These are phyloP conservation scores for Rhizophagus sp. DNA, from an alignment of 192 early-diverging fungal genomes.

Conservation along the genomic window DNA sequence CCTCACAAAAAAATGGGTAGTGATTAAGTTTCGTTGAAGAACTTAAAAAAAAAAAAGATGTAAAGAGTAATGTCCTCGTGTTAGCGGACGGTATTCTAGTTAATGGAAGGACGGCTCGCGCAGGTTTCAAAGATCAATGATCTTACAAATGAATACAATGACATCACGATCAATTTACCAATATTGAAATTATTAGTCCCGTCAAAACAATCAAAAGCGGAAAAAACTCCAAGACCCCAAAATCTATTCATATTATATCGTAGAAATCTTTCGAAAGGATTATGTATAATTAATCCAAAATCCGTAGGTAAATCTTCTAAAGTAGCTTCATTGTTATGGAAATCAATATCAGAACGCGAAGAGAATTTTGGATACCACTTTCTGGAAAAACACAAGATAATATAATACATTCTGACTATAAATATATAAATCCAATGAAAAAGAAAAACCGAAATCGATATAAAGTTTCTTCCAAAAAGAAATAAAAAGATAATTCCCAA, in stretches of 20 bases:
- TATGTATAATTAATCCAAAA: not conserved
- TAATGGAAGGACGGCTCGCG: no score
- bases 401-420: not conserved
- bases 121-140: no score
- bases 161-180: not conserved
- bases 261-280: not conserved
- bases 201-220: not conserved
- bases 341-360: not conserved
- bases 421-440: no score
- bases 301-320: not conserved
- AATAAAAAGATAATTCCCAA: no score
- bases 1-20: no score
- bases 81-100: no score
- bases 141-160: not conserved
- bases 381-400: not conserved
- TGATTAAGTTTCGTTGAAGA: no score
- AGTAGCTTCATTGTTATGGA: not conserved
- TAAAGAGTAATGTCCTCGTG: no score
- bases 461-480: no score
- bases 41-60: no score
- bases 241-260: slow-evolving; percentile 5
- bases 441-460: no score
- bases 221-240: slow-evolving; percentile 3
- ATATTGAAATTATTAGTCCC: not conserved
- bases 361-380: not conserved